These are phyloP conservation scores for Eucalyptus pauciflora DNA, from an alignment of 345 rosid genomes.

Conservation along the genomic window DNA sequence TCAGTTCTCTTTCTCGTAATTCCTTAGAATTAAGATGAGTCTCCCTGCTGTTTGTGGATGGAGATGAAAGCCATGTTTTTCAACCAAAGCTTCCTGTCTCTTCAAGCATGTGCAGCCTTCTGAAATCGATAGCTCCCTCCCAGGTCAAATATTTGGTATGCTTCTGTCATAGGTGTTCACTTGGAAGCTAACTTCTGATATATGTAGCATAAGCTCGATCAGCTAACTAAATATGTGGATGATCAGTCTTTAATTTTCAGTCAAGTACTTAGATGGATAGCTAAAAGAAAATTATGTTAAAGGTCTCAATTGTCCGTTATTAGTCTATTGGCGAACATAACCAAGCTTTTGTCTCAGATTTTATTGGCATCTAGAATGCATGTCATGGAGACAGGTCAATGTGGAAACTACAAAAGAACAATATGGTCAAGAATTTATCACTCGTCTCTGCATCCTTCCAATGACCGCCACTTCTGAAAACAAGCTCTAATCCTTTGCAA, in stretches of 20 bases:
- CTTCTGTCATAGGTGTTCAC: rapidly evolving
- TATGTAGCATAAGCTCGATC: not conserved
- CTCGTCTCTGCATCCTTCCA: not conserved
- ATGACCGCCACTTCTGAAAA: not conserved
- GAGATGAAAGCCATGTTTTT: not conserved
- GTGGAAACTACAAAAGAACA: not conserved
- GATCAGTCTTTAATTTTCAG: not conserved
- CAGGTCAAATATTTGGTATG: not conserved
- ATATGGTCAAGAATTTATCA: not conserved
- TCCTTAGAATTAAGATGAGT: not conserved
- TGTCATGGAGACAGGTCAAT: not conserved
- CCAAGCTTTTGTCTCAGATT: too few relatives aligned
- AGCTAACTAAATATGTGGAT: not conserved
- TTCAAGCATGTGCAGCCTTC: not conserved
- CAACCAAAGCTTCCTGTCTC: not conserved
- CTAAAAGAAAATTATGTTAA: not conserved
- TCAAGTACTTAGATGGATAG: not conserved
- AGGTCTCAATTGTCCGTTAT: not conserved
- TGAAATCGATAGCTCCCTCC: not conserved
- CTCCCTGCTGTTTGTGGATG: not conserved
- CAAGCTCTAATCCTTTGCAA: not conserved
- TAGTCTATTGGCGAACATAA: too few relatives aligned
- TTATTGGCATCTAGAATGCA: not conserved
- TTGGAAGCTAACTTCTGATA: too few relatives aligned
- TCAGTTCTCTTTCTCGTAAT: not conserved